Percentiles rank a stretch among this genome's conserved stretches.
phyloP scores from a whole-genome alignment of 169 alveolate genomes.

The Plasmodium chabaudi region DNA sequence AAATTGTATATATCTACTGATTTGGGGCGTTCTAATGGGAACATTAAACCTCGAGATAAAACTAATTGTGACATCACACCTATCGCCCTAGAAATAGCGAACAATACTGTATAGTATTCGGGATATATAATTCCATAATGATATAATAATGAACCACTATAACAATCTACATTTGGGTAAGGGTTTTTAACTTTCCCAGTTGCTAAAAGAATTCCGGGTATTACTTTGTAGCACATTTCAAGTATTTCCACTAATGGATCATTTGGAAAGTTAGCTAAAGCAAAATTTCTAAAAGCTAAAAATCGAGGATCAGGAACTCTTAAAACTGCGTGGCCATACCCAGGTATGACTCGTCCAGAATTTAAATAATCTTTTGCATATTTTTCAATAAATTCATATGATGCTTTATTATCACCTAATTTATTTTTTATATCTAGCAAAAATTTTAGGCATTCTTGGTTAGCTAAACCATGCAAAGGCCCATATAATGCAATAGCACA shows the following conservation, averaged over 20 bases:
- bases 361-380: constrained; percentile 86
- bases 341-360: constrained; percentile 94
- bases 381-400: constrained; percentile 80
- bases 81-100: constrained; percentile 95
- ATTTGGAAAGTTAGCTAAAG: constrained; percentile 88
- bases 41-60: constrained; percentile 84
- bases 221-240: constrained; percentile 86
- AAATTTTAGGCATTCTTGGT: constrained; percentile 95
- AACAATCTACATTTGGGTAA: constrained; percentile 97
- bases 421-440: constrained; percentile 87
- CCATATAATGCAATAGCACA: constrained; percentile 82
- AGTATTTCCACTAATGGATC: constrained; percentile 86
- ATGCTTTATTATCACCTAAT: constrained; percentile 86
- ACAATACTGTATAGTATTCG: constrained; percentile 94
- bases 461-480: constrained; percentile 97
- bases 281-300: constrained; percentile 89
- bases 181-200: constrained; percentile 95
- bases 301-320: constrained; percentile 97
- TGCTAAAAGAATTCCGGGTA: constrained; percentile 89
- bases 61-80: constrained; percentile 93
- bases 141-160: constrained; percentile 93
- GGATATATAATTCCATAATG: constrained; percentile 92
- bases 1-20: constrained; percentile 76
- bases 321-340: constrained; percentile 98
- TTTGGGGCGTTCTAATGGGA: constrained; percentile 93